Conservation (phyloP, 2,329 filamentous ascomycete species). For the Talaromyces amestolkiae region DNA sequence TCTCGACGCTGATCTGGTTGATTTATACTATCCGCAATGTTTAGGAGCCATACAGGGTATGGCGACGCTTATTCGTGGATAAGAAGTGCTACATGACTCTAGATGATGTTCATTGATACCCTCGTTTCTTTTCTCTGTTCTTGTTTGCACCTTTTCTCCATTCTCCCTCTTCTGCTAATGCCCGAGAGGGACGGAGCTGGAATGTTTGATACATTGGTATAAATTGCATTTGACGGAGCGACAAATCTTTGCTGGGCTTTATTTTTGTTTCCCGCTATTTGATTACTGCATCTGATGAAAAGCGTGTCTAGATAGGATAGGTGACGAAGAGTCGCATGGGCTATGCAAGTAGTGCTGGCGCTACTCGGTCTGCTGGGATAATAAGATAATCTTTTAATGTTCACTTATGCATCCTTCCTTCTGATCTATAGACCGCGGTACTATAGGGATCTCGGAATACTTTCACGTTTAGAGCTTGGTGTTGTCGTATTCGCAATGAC, state of each 20-base stretch:
- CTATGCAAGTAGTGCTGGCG: neutral
- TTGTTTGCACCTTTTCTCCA: neutral
- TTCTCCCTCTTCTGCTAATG: neutral
- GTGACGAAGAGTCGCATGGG: neutral
- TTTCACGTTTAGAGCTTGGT: neutral
- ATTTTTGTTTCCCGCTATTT: neutral
- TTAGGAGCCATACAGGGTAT: neutral
- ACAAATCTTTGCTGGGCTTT: neutral
- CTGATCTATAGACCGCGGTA: neutral
- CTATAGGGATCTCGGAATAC: neutral
- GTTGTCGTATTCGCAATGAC: neutral
- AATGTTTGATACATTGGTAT: slow-evolving; percentile 3
- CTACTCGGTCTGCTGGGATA: neutral
- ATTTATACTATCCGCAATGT: neutral
- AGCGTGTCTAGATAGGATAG: neutral
- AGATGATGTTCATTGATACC: slow-evolving; percentile 18
- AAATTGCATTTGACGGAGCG: slow-evolving; percentile 17
- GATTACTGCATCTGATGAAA: slow-evolving; percentile 1
- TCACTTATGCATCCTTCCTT: neutral
- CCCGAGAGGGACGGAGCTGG: neutral
- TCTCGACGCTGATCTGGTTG: slow-evolving; percentile 28
- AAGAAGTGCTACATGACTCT: neutral
- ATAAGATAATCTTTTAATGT: neutral
- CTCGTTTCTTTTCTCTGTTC: neutral
- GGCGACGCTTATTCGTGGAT: neutral